These are phyloP conservation scores for Candida pseudofarinosa DNA, from an alignment of 805 yeast species.

Conservation along the genomic window DNA sequence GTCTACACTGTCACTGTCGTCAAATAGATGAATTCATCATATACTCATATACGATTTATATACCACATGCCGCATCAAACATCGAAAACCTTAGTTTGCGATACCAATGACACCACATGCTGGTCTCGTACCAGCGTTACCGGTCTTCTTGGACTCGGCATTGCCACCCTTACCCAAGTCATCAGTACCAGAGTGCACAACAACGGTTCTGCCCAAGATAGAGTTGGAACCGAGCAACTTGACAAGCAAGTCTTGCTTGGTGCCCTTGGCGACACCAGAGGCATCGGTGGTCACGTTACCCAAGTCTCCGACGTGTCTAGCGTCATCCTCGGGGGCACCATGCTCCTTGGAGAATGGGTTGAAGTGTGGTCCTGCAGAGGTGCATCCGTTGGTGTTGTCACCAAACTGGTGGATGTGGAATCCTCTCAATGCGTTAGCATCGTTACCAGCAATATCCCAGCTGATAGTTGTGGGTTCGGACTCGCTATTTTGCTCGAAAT, in stretches of 20 bases:
- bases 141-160: constrained; percentile 88
- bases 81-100: constrained; percentile 36
- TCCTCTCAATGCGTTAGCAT: constrained; percentile 84
- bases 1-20: too few species aligned
- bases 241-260: constrained; percentile 70
- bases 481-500: constrained; percentile 80
- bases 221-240: constrained; percentile 85
- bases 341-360: constrained; percentile 84
- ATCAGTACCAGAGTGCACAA: constrained; percentile 87
- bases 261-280: constrained; percentile 86
- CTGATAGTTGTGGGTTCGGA: constrained; percentile 77
- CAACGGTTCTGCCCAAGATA: constrained; percentile 91
- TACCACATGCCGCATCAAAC: background rate
- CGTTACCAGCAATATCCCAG: constrained; percentile 88
- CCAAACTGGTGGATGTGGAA: constrained; percentile 99
- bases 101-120: constrained; percentile 98
- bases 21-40: background rate
- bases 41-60: constrained; percentile 1
- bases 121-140: constrained; percentile 97
- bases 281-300: constrained; percentile 92
- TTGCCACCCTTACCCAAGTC: constrained; percentile 94
- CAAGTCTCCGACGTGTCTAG: constrained; percentile 91
- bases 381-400: constrained; percentile 98
- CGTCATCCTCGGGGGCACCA: constrained; percentile 84
- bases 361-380: constrained; percentile 97